These are phyloP conservation scores for Tulasnella calospora DNA, from an alignment of 768 basidiomycete species.

Conservation along the genomic window DNA sequence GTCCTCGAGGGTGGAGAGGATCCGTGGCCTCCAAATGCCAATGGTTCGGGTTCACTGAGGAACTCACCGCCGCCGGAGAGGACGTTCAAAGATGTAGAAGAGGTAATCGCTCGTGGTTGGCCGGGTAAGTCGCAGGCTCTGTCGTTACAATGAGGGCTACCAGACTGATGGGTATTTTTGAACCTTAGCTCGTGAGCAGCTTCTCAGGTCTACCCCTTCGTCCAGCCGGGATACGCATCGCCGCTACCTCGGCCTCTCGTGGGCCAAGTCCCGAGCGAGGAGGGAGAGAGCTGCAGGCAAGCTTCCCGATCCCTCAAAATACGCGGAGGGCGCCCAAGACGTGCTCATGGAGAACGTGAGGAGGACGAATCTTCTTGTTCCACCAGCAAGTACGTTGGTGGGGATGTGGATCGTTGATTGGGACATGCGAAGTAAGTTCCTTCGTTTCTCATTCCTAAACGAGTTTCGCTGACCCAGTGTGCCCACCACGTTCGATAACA, in stretches of 20 bases:
- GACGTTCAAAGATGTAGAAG: conserved; percentile 23
- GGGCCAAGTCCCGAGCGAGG: conserved; percentile 24
- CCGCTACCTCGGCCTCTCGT: conserved; percentile 21
- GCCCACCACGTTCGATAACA: not conserved
- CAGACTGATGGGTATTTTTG: not conserved
- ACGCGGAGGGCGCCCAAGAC: conserved; percentile 22
- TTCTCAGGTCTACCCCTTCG: not conserved
- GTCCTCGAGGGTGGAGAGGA: conserved; percentile 25
- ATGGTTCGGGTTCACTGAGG: not conserved
- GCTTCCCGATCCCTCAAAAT: conserved; percentile 20
- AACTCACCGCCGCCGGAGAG: conserved; percentile 19
- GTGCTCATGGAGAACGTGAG: conserved; percentile 27
- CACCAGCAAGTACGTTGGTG: conserved; percentile 25
- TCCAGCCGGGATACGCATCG: conserved; percentile 14
- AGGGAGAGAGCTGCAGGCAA: conserved; percentile 19
- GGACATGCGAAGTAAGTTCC: conserved; percentile 26
- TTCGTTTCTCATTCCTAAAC: not conserved
- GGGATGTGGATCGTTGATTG: conserved; percentile 29
- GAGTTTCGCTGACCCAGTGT: not conserved
- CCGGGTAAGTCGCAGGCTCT: conserved; percentile 19
- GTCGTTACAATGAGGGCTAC: not conserved
- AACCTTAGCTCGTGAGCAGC: conserved; percentile 8
- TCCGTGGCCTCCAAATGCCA: not conserved
- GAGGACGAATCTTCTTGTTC: conserved; percentile 26
- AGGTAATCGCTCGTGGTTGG: conserved; percentile 22